A percentile compares a stretch with the other conserved stretches of the same genome.
phyloP scores from a whole-genome alignment of 352 stramenopile species.

The Pythium oligandrum region DNA sequence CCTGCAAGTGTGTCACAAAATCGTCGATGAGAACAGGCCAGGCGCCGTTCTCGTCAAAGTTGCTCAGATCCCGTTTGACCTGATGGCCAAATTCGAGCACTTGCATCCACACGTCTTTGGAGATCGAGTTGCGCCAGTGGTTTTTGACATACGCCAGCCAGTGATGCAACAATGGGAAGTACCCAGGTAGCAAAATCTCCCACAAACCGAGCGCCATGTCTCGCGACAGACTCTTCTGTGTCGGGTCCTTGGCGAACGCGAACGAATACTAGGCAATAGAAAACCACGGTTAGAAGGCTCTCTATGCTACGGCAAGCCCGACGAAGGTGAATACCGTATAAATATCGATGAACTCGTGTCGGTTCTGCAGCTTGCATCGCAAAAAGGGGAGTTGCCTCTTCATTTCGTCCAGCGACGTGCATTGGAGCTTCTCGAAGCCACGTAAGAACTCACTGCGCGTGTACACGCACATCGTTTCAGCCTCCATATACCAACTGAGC shows the following conservation, averaged over 20 bases:
- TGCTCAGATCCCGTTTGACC: slow-evolving; percentile 65
- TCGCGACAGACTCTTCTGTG: slow-evolving; percentile 73
- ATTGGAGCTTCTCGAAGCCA: slow-evolving; percentile 69
- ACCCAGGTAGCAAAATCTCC: slow-evolving; percentile 58
- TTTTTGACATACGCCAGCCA: slow-evolving; percentile 66
- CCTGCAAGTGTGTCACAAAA: slow-evolving; percentile 66
- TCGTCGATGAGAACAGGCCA: slow-evolving; percentile 86
- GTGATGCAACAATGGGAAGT: slow-evolving; percentile 61
- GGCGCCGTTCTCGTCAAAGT: slow-evolving; percentile 85
- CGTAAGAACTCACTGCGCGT: slow-evolving; percentile 65
- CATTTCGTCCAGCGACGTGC: slow-evolving; percentile 49
- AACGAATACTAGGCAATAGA: slow-evolving; percentile 59
- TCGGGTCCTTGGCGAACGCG: slow-evolving; percentile 76
- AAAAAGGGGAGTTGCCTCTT: slow-evolving; percentile 43
- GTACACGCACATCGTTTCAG: slow-evolving; percentile 73
- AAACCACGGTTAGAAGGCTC: slow-evolving; percentile 1
- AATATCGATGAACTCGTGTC: slow-evolving; percentile 61
- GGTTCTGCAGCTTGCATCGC: slow-evolving; percentile 39
- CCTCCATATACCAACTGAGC: slow-evolving; percentile 77
- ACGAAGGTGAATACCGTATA: slow-evolving; percentile 53
- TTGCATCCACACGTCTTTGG: slow-evolving; percentile 84
- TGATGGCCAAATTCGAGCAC: slow-evolving; percentile 78
- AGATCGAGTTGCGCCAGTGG: slow-evolving; percentile 73
- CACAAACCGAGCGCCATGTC: slow-evolving; percentile 71
- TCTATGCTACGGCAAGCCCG: not conserved